Evolutionary conservation across 2,329 filamentous ascomycete genomes (phyloP).

Genomic region (Lithohypha guttulata): DNA sequence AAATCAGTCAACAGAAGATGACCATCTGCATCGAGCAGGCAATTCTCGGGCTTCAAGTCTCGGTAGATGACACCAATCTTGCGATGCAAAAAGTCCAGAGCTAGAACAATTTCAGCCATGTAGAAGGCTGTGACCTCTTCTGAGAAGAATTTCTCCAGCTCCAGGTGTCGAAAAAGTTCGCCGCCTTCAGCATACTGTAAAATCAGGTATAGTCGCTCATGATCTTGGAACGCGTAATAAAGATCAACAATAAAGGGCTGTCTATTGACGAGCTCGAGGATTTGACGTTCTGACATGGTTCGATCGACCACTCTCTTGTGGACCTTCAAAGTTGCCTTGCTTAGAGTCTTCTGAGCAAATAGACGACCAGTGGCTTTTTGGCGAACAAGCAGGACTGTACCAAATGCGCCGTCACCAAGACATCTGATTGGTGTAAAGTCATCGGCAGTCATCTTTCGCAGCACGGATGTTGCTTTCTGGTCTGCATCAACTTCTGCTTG

Average conservation of each 20-base stretch:
- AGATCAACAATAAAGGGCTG: slow-evolving; percentile 98
- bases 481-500: slow-evolving; percentile 27
- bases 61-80: slow-evolving; percentile 91
- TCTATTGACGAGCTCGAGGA: slow-evolving; percentile 88
- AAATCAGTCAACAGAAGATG: slow-evolving; percentile 95
- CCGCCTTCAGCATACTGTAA: slow-evolving; percentile 95
- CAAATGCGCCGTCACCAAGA: slow-evolving; percentile 91
- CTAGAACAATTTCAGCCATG: slow-evolving; percentile 95
- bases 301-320: slow-evolving; percentile 95
- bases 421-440: slow-evolving; percentile 89
- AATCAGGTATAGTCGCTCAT: slow-evolving; percentile 93
- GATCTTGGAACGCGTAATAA: slow-evolving; percentile 96
- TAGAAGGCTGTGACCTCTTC: slow-evolving; percentile 89
- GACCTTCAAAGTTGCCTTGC: slow-evolving; percentile 88
- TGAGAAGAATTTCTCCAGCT: slow-evolving; percentile 87
- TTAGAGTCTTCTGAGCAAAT: slow-evolving; percentile 97
- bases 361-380: slow-evolving; percentile 77
- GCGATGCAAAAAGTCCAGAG: slow-evolving; percentile 83
- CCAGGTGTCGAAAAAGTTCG: slow-evolving; percentile 91
- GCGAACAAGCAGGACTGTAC: slow-evolving; percentile 87
- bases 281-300: slow-evolving; percentile 90
- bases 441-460: slow-evolving; percentile 76
- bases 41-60: slow-evolving; percentile 96
- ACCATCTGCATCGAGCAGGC: slow-evolving; percentile 78
- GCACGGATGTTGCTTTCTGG: slow-evolving; percentile 30